Evolutionary conservation across 345 rosid species (phyloP).

Genomic region (Arabidopsis arenosa): DNA sequence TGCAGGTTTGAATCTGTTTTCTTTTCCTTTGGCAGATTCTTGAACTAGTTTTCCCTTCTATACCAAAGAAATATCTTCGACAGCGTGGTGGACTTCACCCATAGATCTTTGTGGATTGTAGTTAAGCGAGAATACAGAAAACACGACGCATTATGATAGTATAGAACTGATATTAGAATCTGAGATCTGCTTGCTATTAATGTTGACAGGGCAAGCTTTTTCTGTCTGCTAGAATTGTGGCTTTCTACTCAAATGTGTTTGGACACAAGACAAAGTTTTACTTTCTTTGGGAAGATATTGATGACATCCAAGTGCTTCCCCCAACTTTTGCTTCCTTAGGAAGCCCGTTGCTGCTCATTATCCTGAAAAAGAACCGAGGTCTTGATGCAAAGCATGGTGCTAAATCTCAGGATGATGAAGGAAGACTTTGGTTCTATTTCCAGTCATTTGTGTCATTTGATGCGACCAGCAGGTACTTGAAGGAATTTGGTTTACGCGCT

Average conservation of each 20-base stretch:
- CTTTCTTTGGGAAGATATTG: conserved; percentile 90
- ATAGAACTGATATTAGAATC: neutral
- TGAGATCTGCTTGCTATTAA: neutral
- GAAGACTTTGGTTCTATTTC: conserved; percentile 70
- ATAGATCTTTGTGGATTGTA: neutral
- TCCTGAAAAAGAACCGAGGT: conserved; percentile 67
- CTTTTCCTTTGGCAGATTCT: neutral
- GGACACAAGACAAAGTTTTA: conserved; percentile 83
- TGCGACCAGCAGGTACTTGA: conserved; percentile 67
- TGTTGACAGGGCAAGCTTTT: conserved; percentile 75
- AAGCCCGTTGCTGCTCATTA: conserved; percentile 70
- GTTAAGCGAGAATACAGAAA: neutral
- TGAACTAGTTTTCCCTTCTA: neutral
- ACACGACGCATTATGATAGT: neutral
- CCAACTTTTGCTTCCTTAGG: conserved; percentile 76
- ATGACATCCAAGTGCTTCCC: conserved; percentile 73
- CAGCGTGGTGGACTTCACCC: neutral
- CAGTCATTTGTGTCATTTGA: conserved; percentile 84
- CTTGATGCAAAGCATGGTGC: conserved; percentile 83
- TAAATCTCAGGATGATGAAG: conserved; percentile 80
- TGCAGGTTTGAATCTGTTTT: conserved; percentile 59
- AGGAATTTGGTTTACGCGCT: neutral
- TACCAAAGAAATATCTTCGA: neutral
- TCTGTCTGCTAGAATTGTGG: conserved; percentile 87
- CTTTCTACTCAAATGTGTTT: conserved; percentile 83